These are phyloP conservation scores for Zoysia matrella DNA, from an alignment of 202 grass and related monocot species.

Conservation along the genomic window DNA sequence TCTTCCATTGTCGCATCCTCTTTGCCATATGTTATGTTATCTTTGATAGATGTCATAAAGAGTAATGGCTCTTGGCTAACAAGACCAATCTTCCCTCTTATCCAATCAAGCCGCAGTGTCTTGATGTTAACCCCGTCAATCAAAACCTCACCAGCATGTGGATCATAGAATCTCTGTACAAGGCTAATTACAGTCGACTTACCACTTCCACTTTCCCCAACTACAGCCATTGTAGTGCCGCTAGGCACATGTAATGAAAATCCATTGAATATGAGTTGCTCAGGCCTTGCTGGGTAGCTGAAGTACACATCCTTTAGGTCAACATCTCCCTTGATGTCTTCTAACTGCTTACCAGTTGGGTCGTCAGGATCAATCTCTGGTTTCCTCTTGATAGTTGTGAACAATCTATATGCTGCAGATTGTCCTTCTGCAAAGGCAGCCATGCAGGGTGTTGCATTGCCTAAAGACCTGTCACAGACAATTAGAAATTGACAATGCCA, in stretches of 20 bases:
- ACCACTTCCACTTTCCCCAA: too few species aligned
- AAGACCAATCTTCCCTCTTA: slow-evolving; percentile 63
- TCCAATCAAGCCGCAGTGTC: slow-evolving; percentile 63
- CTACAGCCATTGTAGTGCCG: too few species aligned
- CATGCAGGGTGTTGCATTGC: slow-evolving; percentile 73
- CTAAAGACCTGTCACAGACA: slow-evolving; percentile 67
- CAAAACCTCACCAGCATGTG: slow-evolving; percentile 47
- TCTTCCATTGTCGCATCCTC: slow-evolving; percentile 46
- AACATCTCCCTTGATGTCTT: too few species aligned
- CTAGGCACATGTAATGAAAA: too few species aligned
- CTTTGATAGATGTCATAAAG: too few species aligned
- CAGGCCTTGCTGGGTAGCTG: too few species aligned
- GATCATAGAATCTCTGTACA: too few species aligned
- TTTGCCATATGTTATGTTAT: too few species aligned
- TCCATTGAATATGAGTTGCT: too few species aligned
- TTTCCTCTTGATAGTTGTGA: slow-evolving; percentile 75
- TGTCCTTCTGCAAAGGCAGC: slow-evolving; percentile 76
- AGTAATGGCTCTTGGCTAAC: too few species aligned
- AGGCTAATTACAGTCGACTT: too few species aligned
- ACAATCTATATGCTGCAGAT: slow-evolving; percentile 82
- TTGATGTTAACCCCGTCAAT: slow-evolving; percentile 89
- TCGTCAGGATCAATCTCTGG: slow-evolving; percentile 74
- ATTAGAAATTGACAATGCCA: slow-evolving; percentile 13
- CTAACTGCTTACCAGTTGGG: background rate
- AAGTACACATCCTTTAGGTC: too few species aligned